Evolutionary conservation across 495 filamentous ascomycete genomes (phyloP).

Genomic region (Neurospora sp.): DNA sequence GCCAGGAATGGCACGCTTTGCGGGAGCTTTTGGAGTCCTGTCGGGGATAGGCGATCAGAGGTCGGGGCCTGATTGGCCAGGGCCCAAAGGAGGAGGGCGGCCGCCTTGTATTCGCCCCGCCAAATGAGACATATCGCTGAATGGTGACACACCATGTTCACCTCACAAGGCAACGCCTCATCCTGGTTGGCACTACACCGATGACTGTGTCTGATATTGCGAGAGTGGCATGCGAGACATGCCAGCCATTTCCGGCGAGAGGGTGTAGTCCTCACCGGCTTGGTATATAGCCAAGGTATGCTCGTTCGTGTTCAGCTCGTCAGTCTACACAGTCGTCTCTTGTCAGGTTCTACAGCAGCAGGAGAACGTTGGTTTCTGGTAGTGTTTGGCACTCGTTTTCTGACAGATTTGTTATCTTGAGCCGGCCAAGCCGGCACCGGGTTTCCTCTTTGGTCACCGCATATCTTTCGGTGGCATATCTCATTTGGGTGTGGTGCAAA

Average conservation of each 20-base stretch:
- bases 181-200: slow-evolving; percentile 8
- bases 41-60: neutral
- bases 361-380: neutral
- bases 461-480: neutral
- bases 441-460: slow-evolving; percentile 1
- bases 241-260: slow-evolving; percentile 2
- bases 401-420: slow-evolving; percentile 12
- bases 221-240: neutral
- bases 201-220: slow-evolving; percentile 11
- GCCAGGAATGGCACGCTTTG: neutral
- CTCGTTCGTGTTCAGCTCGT: neutral
- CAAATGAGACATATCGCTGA: slow-evolving; percentile 11
- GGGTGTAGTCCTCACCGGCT: neutral
- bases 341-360: slow-evolving; percentile 8
- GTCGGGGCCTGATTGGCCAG: neutral
- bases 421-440: slow-evolving; percentile 23
- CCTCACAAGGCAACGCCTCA: slow-evolving; percentile 13
- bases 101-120: slow-evolving; percentile 10
- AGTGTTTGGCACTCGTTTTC: slow-evolving; percentile 8
- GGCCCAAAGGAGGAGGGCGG: neutral
- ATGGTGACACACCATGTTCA: slow-evolving; percentile 10
- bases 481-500: neutral
- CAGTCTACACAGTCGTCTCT: slow-evolving; percentile 7
- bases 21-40: slow-evolving; percentile 1
- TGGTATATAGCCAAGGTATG: neutral